Percentiles rank a stretch among this genome's conserved stretches.
Evolutionary conservation across 2,329 filamentous ascomycete species (phyloP).

Genomic region (Botrytis paeoniae): DNA sequence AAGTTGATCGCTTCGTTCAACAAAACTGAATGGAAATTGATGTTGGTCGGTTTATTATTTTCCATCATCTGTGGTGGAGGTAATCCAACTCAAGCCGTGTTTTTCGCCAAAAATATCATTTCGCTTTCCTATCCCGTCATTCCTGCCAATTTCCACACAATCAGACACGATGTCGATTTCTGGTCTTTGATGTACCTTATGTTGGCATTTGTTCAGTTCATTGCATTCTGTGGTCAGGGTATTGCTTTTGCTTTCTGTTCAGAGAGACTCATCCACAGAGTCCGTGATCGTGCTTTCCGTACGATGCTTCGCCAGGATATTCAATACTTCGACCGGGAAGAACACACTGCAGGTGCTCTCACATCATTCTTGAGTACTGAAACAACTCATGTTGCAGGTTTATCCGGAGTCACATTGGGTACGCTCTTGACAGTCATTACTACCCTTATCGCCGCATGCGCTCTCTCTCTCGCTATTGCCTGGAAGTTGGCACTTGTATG

Average conservation of each 20-base stretch:
- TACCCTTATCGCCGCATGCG: conserved; percentile 72
- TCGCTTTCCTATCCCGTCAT: conserved; percentile 50
- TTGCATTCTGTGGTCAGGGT: conserved; percentile 67
- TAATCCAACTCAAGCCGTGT: conserved; percentile 72
- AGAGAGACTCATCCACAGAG: conserved; percentile 79
- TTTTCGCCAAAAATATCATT: conserved; percentile 86
- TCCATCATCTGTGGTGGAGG: conserved; percentile 76
- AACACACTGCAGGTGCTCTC: conserved; percentile 84
- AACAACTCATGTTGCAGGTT: conserved; percentile 82
- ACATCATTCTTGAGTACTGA: conserved; percentile 88
- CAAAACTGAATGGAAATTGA: conserved; percentile 63
- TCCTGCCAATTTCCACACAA: conserved; percentile 39
- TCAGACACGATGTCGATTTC: conserved; percentile 73
- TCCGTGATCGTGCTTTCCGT: conserved; percentile 79
- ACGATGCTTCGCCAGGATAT: conserved; percentile 91
- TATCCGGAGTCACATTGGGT: conserved; percentile 83
- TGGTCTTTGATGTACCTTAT: conserved; percentile 89
- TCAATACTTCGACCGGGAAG: conserved; percentile 82
- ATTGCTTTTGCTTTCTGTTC: conserved; percentile 78
- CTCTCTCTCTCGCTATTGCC: conserved; percentile 69
- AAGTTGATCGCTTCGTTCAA: conserved; percentile 82
- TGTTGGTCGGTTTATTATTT: conserved; percentile 71
- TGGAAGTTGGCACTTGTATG: conserved; percentile 89
- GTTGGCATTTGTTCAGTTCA: conserved; percentile 70
- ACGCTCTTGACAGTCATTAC: conserved; percentile 78